phyloP scores from a whole-genome alignment of 768 basidiomycete genomes.

The Brasilioporus rufonigricans region DNA sequence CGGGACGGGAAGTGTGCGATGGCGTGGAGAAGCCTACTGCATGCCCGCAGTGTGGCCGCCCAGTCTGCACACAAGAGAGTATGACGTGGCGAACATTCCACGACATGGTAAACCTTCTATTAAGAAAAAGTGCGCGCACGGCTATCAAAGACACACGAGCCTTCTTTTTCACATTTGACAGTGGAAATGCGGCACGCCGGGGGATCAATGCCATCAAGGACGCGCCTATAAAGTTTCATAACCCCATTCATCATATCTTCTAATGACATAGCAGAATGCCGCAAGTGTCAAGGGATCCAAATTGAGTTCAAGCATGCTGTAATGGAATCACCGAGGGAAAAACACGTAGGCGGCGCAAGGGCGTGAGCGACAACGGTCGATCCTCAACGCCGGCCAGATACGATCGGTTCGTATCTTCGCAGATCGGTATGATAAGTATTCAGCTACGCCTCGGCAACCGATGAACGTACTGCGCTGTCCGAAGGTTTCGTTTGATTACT shows the following conservation, averaged over 20 bases:
- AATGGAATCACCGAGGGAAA: slow-evolving; percentile 18
- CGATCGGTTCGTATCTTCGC: slow-evolving; percentile 10
- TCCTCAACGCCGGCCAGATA: slow-evolving; percentile 13
- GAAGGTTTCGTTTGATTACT: slow-evolving; percentile 20
- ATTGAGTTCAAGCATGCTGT: slow-evolving; percentile 21
- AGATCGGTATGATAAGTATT: slow-evolving; percentile 18
- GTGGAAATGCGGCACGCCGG: slow-evolving; percentile 18
- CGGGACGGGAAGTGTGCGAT: slow-evolving; percentile 1
- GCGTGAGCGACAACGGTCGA: slow-evolving; percentile 15
- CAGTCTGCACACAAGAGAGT: slow-evolving; percentile 1
- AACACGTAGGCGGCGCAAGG: slow-evolving; percentile 8
- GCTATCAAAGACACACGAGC: slow-evolving; percentile 28
- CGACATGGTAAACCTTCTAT: slow-evolving; percentile 18
- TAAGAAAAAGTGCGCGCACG: slow-evolving; percentile 18
- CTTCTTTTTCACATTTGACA: slow-evolving; percentile 22
- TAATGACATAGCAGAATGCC: slow-evolving; percentile 18
- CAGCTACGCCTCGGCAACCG: slow-evolving; percentile 15
- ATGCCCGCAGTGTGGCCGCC: slow-evolving; percentile 29
- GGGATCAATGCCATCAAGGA: slow-evolving; percentile 29
- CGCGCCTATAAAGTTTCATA: slow-evolving; percentile 30
- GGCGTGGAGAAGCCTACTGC: slow-evolving; percentile 6
- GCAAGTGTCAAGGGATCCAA: no score
- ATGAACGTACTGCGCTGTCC: slow-evolving; percentile 15
- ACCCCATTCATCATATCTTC: slow-evolving; percentile 22
- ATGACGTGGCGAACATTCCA: slow-evolving; percentile 24